phyloP scores from a whole-genome alignment of 768 basidiomycete species.

The Boletus reticulatus region DNA sequence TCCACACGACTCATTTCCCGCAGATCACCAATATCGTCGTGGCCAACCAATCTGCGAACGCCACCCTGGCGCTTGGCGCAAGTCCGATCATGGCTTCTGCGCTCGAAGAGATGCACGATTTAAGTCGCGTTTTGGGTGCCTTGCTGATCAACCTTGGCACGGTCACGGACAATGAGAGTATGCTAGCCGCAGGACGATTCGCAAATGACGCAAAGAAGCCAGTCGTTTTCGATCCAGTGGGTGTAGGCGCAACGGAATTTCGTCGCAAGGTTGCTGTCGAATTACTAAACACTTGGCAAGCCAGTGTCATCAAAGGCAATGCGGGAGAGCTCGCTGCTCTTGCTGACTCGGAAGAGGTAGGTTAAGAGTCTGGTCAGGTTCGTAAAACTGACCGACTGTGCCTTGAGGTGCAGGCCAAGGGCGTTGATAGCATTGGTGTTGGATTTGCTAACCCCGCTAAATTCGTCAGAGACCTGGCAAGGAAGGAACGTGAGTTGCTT shows the following conservation, averaged over 20 bases:
- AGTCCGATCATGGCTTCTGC: conserved; percentile 95
- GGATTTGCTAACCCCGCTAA: conserved; percentile 73
- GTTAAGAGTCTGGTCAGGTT: not conserved
- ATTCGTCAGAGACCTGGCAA: conserved; percentile 70
- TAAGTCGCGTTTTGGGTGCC: conserved; percentile 61
- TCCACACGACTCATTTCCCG: not conserved
- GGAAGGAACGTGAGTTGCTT: conserved; percentile 62
- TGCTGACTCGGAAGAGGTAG: conserved; percentile 72
- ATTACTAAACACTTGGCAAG: conserved; percentile 75
- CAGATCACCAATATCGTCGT: conserved; percentile 92
- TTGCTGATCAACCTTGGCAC: conserved; percentile 90
- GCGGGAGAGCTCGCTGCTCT: conserved; percentile 84
- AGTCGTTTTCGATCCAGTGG: conserved; percentile 90
- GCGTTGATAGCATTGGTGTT: conserved; percentile 81
- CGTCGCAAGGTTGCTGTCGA: conserved; percentile 58
- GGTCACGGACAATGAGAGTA: conserved; percentile 64
- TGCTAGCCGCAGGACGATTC: conserved; percentile 68
- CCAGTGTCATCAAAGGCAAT: conserved; percentile 93
- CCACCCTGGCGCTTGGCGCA: conserved; percentile 82
- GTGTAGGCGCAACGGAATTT: conserved; percentile 77
- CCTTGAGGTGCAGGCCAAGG: conserved; percentile 63
- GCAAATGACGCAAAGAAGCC: conserved; percentile 73
- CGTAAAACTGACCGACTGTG: not conserved
- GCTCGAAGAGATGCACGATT: conserved; percentile 77
- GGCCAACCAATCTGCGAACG: conserved; percentile 85